Evolutionary conservation across 192 early-diverging fungal genomes (phyloP), one percentile per base, ranked within the genome.

Genomic region (Coemansia aciculifera): DNA sequence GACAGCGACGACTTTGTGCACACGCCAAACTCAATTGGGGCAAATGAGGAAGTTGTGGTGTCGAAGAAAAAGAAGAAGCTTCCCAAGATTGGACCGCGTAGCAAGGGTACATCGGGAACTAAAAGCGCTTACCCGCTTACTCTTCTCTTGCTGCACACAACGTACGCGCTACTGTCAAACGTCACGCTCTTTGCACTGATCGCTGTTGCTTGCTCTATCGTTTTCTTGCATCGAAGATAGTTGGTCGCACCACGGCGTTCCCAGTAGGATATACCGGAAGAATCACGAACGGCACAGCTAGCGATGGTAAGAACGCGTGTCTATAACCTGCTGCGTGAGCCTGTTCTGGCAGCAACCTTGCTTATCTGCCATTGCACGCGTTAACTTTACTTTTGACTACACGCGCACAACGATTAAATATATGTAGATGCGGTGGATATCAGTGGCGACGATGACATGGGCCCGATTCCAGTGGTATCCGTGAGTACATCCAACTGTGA

Each of bases 41-140:
- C 51, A 29, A 54, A 29, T 54, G 51, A 24, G 27, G 24, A 54
- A 29, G 51, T 27, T 24, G 21, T 13, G 12, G 51, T 15, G 51
- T 48, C 43, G 34, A 75, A 69, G 24, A 63, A 57, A 32, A 73
- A 69, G 40, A 52, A 31, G 13, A 68, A 42, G 11, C 31, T 29
- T 2, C 38, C n/a, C 6, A 70, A 43, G 24, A 43, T 57, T 7
- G 69, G 68, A 34, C 48, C 63, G 15, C 57, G 56, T 46, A 69
- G 43, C 62, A 74, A 71, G 54, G 72, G 77, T 74, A 63, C 6
- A 63, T 38, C 8, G 61, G 42, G 51, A 54, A 9, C 27, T 15
- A 54, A 23, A 5, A 3, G 51, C 11, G 27, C 10, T 13, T 5
- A 11, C 27, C 5, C 4, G 27, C 27, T 54, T 29, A 13, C 5